phyloP scores from a whole-genome alignment of 345 rosid species.

The Reutealis trisperma region DNA sequence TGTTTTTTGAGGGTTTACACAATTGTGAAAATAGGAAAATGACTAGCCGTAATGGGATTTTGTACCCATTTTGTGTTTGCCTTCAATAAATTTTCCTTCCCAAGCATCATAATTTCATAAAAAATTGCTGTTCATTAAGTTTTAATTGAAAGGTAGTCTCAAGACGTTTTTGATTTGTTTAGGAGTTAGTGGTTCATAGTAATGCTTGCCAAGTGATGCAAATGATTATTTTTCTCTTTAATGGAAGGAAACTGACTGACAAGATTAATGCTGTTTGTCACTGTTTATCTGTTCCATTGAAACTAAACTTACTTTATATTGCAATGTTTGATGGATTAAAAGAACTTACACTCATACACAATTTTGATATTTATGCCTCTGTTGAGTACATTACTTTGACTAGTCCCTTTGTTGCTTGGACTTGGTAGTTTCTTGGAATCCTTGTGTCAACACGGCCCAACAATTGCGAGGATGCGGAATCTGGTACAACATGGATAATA shows the following conservation, averaged over 20 bases:
- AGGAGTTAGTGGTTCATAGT: background rate
- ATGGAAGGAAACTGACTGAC: background rate
- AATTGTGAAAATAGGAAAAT: background rate
- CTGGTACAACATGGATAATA: too few relatives aligned
- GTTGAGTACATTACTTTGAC: background rate
- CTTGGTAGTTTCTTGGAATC: background rate
- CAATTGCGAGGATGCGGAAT: too few relatives aligned
- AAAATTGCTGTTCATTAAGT: background rate
- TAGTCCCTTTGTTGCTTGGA: background rate
- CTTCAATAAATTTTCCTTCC: background rate
- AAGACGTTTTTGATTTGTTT: background rate
- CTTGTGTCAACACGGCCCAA: too few relatives aligned
- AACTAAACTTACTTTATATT: background rate
- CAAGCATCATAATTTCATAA: background rate
- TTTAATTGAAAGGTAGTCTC: background rate
- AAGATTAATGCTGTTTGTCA: background rate
- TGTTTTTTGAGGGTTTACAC: background rate
- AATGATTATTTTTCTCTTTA: background rate
- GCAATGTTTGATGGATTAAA: background rate
- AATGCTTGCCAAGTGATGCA: background rate
- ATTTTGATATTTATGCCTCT: background rate
- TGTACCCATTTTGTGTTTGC: background rate
- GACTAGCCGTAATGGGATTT: background rate
- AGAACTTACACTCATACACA: background rate
- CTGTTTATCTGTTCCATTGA: background rate